Percentiles rank a stretch among this genome's conserved stretches.
These are phyloP conservation scores for Fusarium sp. DNA, from an alignment of 2,329 filamentous ascomycete genomes.

Conservation along the genomic window DNA sequence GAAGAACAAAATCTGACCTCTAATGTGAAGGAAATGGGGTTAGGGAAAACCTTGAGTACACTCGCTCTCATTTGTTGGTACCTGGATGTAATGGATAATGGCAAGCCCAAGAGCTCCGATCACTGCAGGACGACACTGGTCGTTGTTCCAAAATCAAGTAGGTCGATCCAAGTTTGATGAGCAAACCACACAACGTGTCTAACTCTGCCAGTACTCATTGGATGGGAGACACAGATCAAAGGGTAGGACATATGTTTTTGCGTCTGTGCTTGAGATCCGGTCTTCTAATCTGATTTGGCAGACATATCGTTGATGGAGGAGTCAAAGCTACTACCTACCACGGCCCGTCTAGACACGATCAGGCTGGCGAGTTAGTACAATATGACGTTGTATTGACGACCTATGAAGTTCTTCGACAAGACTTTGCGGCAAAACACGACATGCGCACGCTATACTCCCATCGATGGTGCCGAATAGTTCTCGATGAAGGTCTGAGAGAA, in stretches of 20 bases:
- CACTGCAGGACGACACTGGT: background rate
- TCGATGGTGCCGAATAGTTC: conserved; percentile 2
- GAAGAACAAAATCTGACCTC: too few species aligned
- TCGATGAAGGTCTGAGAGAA: background rate
- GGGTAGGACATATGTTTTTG: background rate
- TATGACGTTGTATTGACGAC: conserved; percentile 17
- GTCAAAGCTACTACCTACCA: background rate
- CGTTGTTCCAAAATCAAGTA: conserved; percentile 10
- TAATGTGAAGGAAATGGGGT: conserved; percentile 5
- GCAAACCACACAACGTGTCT: too few species aligned
- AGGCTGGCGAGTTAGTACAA: background rate
- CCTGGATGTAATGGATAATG: background rate
- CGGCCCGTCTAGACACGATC: background rate
- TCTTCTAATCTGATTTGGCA: too few species aligned
- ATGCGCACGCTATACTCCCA: background rate
- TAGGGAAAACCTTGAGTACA: background rate
- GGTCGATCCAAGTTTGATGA: background rate
- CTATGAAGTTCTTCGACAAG: background rate
- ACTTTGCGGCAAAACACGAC: background rate
- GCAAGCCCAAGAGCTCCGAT: background rate
- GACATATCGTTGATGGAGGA: background rate
- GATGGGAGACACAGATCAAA: background rate
- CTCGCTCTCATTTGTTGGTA: conserved; percentile 12
- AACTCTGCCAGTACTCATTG: background rate
- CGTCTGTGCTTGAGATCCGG: too few species aligned